These are phyloP conservation scores for Boletus edulis DNA, from an alignment of 768 basidiomycete species.

Conservation along the genomic window DNA sequence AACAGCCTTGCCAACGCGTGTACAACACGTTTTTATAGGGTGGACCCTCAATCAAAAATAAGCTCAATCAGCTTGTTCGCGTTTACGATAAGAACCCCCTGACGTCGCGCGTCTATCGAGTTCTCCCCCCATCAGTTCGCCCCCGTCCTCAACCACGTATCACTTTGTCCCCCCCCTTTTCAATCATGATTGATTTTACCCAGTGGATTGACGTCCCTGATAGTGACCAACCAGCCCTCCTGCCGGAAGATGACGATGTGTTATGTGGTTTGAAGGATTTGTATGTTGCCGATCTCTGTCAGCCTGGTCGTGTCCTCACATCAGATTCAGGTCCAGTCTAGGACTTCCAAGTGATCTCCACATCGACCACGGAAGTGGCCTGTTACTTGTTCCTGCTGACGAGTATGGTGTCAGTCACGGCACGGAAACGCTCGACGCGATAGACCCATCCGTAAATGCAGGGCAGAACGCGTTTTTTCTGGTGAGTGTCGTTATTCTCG, in stretches of 20 bases:
- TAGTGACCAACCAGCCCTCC: constrained; percentile 1
- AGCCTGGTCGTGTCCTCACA: constrained; percentile 7
- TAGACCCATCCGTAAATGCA: not conserved
- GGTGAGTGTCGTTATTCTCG: constrained; percentile 9
- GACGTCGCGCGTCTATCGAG: constrained; percentile 12
- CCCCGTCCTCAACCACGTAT: not conserved
- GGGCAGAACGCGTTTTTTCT: not conserved
- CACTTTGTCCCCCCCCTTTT: not conserved
- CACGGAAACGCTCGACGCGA: not conserved
- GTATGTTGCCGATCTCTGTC: constrained; percentile 13
- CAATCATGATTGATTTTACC: constrained; percentile 12
- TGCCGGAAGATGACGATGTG: constrained; percentile 24
- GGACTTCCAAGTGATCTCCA: not conserved
- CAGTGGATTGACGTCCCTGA: constrained; percentile 20
- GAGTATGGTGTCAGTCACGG: not conserved
- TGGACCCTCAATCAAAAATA: constrained; percentile 36
- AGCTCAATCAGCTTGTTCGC: constrained; percentile 18
- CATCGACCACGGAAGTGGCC: constrained; percentile 2
- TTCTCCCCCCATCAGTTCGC: constrained; percentile 2
- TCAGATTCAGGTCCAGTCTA: constrained; percentile 1
- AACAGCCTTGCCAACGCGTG: constrained; percentile 35
- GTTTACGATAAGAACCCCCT: constrained; percentile 30
- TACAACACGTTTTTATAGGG: constrained; percentile 35
- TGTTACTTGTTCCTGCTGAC: constrained; percentile 9
- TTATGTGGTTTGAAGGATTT: constrained; percentile 12